Base-by-base conservation (phyloP, 2,329 filamentous ascomycete species). In the Pyricularia sp. region DNA sequence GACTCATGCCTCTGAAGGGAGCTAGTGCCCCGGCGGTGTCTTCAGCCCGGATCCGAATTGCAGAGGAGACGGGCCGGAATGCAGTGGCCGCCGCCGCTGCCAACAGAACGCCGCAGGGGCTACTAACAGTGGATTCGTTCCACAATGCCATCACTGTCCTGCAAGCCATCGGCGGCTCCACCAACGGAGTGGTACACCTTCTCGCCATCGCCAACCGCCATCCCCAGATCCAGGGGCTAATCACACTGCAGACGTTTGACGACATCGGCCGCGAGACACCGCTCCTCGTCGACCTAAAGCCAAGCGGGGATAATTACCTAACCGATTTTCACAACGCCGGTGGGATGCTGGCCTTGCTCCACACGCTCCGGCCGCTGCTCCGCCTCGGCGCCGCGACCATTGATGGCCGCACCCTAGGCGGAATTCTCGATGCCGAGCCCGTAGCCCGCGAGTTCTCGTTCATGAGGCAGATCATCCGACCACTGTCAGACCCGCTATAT, bases 321-420 rank as follows among this genome's bases (percentile, higher is more conserved):
- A 92, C 90, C 4, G 93, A 97, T 75, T 88, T 97, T 59, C 95
- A 95, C 78, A 90, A 93, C 70, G 90, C 95, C 67, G 94, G 94
- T 28, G 94, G 94, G 33, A 92, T 95, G 78, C 89, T 91, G 0
- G 90, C 91, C 0, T 88, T 97, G 0, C 86, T 97, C 72, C 93
- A 93, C 73, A 81, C 92, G 26, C 84, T 97, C 23, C 89, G 89
- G 1, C 90, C 90, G 0, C 82, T 97, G 0, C 83, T 97, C 0
- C 85, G 94, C 71, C 92, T 94, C 23, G 83, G 85, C 69, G 93
- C 93, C 10, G 84, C 87, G 67, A 97, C 93, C 0, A 84, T 97
- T n/a, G 96, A 92, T 0, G 94, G 94, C 4, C 89, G 90, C 74
- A 96, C 93, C 0, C 81, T 97, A 0, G 91, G 90, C 0, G 87